These are phyloP conservation scores for Murraya paniculata DNA, from an alignment of 345 rosid genomes.

Conservation along the genomic window DNA sequence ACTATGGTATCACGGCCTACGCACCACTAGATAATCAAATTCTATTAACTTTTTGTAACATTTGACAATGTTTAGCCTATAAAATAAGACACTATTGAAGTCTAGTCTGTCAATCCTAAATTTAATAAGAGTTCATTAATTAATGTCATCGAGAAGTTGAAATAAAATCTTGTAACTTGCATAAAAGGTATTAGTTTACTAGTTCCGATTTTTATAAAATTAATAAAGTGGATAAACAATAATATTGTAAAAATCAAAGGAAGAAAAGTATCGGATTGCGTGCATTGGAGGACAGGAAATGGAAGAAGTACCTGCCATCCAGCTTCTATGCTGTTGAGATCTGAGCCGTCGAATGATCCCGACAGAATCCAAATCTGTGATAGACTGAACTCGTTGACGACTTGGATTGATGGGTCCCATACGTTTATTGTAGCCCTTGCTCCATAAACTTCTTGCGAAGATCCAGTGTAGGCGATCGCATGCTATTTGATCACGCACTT, in stretches of 20 bases:
- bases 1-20: too few species aligned
- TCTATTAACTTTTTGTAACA: too few species aligned
- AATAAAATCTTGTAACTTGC: neutral
- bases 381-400: constrained; percentile 91
- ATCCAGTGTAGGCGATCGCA: constrained; percentile 88
- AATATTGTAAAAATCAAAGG: neutral
- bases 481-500: constrained; percentile 44
- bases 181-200: neutral
- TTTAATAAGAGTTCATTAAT: neutral
- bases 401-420: constrained; percentile 88
- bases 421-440: constrained; percentile 93
- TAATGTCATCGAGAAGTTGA: neutral
- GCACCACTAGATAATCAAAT: too few species aligned
- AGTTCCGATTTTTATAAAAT: neutral
- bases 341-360: constrained; percentile 91
- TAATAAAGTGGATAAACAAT: neutral
- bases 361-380: constrained; percentile 97
- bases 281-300: constrained; percentile 24
- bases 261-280: neutral
- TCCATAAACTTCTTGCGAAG: constrained; percentile 66
- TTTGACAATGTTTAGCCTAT: too few species aligned
- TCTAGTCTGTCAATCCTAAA: too few species aligned
- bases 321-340: constrained; percentile 99
- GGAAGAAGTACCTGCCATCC: constrained; percentile 95
- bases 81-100: too few species aligned